phyloP scores from a whole-genome alignment of 140 eudicot genomes.

The Cichorium intybus region DNA sequence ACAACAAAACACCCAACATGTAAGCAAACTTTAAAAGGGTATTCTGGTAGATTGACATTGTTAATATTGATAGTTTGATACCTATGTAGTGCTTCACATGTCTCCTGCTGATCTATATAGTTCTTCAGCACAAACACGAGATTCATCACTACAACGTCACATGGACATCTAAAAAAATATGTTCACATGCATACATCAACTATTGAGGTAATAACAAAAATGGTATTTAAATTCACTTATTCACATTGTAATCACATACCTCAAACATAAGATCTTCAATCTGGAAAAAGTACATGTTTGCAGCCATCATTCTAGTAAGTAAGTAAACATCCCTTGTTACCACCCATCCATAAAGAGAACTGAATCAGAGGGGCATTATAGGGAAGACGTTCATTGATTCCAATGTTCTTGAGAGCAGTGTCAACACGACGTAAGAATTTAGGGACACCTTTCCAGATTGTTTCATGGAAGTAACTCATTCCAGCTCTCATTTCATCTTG shows the following conservation, averaged over 20 bases:
- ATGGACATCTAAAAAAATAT: slow-evolving; percentile 74
- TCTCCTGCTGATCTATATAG: slow-evolving; percentile 55
- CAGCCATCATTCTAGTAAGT: slow-evolving; percentile 97
- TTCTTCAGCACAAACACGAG: slow-evolving; percentile 76
- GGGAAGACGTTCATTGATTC: no score
- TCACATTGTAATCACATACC: slow-evolving; percentile 37
- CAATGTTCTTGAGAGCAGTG: no score
- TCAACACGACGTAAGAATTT: no score
- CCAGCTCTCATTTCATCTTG: no score
- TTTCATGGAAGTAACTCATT: no score
- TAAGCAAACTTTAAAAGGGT: background rate
- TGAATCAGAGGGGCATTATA: no score
- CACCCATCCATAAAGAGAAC: no score
- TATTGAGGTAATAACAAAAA: no score
- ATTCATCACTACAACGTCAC: slow-evolving; percentile 97
- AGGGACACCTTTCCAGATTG: no score
- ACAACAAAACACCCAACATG: slow-evolving; percentile 10
- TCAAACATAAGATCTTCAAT: slow-evolving; percentile 98
- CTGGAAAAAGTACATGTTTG: slow-evolving; percentile 90
- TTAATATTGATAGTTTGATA: no score
- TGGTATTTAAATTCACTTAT: background rate
- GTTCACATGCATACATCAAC: no score
- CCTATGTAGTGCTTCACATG: no score
- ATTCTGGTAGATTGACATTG: background rate
- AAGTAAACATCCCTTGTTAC: slow-evolving; percentile 96